These are phyloP conservation scores for Aspergillus ustus DNA, from an alignment of 2,329 filamentous ascomycete species.

Conservation along the genomic window DNA sequence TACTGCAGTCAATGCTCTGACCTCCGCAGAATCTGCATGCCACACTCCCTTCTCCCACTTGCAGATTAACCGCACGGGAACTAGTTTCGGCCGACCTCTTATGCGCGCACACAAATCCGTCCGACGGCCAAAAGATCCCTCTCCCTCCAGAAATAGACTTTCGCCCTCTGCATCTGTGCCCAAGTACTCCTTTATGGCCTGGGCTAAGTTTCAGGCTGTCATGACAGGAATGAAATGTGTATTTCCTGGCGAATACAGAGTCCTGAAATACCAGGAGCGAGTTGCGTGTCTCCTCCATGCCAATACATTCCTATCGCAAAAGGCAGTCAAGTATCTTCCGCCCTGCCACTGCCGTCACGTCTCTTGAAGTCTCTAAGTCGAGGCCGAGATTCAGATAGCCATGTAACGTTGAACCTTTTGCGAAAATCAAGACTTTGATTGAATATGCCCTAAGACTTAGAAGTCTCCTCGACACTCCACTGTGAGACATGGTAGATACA, in stretches of 20 bases:
- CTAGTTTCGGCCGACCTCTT: constrained; percentile 22
- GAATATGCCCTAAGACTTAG: background rate
- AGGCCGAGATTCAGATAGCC: background rate
- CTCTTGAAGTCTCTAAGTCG: background rate
- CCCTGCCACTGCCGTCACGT: background rate
- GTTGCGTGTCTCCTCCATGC: background rate
- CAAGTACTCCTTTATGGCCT: constrained; percentile 12
- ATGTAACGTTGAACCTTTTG: background rate
- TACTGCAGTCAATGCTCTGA: constrained; percentile 16
- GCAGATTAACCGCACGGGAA: constrained; percentile 26
- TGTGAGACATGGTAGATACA: too few relatives aligned
- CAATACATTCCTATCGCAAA: background rate
- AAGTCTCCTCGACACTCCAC: background rate
- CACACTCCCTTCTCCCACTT: constrained; percentile 11
- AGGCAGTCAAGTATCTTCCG: background rate
- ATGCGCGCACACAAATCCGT: constrained; percentile 28
- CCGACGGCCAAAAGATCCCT: constrained; percentile 17
- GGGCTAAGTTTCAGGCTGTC: constrained; percentile 5
- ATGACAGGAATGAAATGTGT: background rate
- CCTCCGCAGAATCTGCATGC: constrained; percentile 28
- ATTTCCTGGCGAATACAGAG: background rate
- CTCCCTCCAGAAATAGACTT: constrained; percentile 13
- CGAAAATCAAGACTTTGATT: background rate
- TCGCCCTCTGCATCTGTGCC: constrained; percentile 29
- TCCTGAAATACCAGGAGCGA: background rate